Conservation (phyloP, 106 monocot genomes). For the Cymbidium sinense region DNA sequence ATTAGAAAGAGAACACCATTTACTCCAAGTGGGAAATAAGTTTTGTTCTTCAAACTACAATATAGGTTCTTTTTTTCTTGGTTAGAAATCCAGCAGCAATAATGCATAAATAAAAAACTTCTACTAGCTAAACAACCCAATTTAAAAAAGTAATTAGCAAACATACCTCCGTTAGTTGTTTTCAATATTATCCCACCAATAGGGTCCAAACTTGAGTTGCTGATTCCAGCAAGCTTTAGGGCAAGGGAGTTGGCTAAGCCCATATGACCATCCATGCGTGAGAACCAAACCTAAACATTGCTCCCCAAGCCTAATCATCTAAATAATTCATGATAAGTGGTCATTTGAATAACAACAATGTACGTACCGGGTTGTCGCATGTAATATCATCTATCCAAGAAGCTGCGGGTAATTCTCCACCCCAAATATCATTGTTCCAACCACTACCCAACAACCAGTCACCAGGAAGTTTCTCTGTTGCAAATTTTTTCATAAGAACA, state of each 20-base stretch:
- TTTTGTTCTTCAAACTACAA: neutral
- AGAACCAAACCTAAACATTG: slow-evolving; percentile 70
- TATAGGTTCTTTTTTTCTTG: neutral
- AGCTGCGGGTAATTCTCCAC: slow-evolving; percentile 64
- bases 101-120: neutral
- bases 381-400: slow-evolving; percentile 87
- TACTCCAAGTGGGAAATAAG: too few species aligned
- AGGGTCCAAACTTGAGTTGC: slow-evolving; percentile 53
- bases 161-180: slow-evolving; percentile 52
- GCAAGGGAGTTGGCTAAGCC: slow-evolving; percentile 79
- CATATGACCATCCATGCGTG: slow-evolving; percentile 98
- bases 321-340: neutral
- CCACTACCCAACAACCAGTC: slow-evolving; percentile 89
- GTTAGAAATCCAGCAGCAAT: neutral
- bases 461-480: slow-evolving; percentile 59
- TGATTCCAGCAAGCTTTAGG: slow-evolving; percentile 66
- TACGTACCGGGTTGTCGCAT: slow-evolving; percentile 67
- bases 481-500: neutral
- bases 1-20: too few species aligned
- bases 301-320: neutral
- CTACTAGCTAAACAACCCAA: neutral
- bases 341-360: slow-evolving; percentile 4
- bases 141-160: neutral
- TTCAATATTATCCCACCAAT: slow-evolving; percentile 71
- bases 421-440: slow-evolving; percentile 93